These are phyloP conservation scores for Aspergillus sp. DNA, from an alignment of 2,329 filamentous ascomycete species.

Conservation along the genomic window DNA sequence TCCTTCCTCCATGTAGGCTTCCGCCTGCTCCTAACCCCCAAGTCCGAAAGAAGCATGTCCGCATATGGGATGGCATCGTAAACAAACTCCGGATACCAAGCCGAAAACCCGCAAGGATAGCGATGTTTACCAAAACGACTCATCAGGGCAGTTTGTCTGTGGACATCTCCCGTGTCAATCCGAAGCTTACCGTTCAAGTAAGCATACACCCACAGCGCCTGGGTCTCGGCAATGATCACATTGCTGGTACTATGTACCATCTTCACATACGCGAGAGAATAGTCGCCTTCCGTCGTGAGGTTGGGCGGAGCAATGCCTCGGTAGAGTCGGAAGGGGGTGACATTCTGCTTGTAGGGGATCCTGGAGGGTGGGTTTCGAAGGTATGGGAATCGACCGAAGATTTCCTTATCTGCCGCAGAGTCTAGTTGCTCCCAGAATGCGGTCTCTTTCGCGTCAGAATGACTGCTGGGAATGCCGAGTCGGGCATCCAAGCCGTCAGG, in stretches of 20 bases:
- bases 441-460: neutral
- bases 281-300: neutral
- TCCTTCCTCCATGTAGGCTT: neutral
- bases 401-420: constrained; percentile 1
- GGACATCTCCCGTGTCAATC: neutral
- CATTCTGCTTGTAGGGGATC: constrained; percentile 3
- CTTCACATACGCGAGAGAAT: neutral
- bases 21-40: neutral
- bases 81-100: constrained; percentile 1
- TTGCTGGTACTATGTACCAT: neutral
- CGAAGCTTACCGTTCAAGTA: neutral
- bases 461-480: neutral
- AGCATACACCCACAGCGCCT: neutral
- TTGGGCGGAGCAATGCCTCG: constrained; percentile 1
- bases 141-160: neutral
- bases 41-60: constrained; percentile 1
- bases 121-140: neutral
- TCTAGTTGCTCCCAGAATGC: constrained; percentile 1
- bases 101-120: constrained; percentile 1
- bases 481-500: neutral
- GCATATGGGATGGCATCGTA: constrained; percentile 1
- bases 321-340: constrained; percentile 2
- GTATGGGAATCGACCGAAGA: constrained; percentile 4
- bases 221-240: neutral
- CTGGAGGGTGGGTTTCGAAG: constrained; percentile 1